Evolutionary conservation across 208 protist genomes (phyloP).

Genomic region (Balamuthia mandrillaris): DNA sequence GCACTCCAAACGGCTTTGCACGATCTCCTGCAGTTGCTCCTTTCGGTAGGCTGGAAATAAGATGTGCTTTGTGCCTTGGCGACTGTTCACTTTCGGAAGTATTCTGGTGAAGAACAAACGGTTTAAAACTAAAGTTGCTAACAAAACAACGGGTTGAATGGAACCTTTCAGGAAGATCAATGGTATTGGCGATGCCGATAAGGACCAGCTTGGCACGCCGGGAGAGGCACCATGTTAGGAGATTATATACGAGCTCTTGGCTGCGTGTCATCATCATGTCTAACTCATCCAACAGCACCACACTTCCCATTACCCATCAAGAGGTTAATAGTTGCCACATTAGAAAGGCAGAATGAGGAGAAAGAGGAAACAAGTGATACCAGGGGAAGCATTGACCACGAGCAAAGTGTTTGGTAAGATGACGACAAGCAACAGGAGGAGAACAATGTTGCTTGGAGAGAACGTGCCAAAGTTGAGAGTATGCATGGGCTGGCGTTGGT

Average conservation of each 20-base stretch:
- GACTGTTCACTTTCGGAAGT: not conserved
- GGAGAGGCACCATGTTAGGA: constrained; percentile 68
- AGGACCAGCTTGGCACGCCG: constrained; percentile 49
- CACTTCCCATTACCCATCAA: not conserved
- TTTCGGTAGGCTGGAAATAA: constrained; percentile 50
- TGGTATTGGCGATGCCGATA: constrained; percentile 73
- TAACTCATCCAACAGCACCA: constrained; percentile 66
- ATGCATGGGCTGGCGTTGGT: constrained; percentile 43
- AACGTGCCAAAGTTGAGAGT: constrained; percentile 37
- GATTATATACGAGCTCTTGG: constrained; percentile 69
- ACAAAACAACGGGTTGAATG: not conserved
- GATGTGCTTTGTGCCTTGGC: constrained; percentile 42
- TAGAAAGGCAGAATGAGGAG: too few species aligned
- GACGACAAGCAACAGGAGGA: not conserved
- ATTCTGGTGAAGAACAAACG: not conserved
- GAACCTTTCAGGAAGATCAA: constrained; percentile 65
- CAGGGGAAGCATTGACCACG: not conserved
- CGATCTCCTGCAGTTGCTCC: constrained; percentile 52
- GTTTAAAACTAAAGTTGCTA: not conserved
- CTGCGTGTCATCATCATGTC: constrained; percentile 66
- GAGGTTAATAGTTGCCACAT: not conserved
- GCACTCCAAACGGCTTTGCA: constrained; percentile 43
- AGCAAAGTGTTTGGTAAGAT: not conserved
- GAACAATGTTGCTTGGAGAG: not conserved
- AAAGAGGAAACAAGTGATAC: too few species aligned